These are phyloP conservation scores for Chalaropsis ovoidea DNA, from an alignment of 2,329 filamentous ascomycete genomes.

Conservation along the genomic window DNA sequence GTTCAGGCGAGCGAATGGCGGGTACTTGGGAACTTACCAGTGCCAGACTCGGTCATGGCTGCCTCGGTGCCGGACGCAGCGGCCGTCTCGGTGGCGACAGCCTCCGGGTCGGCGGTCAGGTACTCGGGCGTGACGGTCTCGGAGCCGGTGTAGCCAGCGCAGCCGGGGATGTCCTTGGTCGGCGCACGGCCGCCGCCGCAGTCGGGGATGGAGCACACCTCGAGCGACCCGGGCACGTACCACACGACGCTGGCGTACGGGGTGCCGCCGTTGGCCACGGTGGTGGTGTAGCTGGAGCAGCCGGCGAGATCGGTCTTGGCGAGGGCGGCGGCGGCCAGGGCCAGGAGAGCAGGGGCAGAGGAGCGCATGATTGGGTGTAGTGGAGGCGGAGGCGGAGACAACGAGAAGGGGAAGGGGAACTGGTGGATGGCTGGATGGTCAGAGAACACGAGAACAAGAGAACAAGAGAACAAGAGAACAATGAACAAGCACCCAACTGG, in stretches of 20 bases:
- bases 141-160: slow-evolving; percentile 45
- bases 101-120: slow-evolving; percentile 30
- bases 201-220: slow-evolving; percentile 55
- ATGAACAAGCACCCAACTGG: background rate
- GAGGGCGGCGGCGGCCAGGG: slow-evolving; percentile 29
- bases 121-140: slow-evolving; percentile 44
- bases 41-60: background rate
- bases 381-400: background rate
- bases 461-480: background rate
- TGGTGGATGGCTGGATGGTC: background rate
- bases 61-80: background rate
- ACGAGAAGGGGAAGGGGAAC: background rate
- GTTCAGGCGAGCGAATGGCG: background rate
- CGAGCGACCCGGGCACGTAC: slow-evolving; percentile 53
- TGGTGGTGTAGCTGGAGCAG: slow-evolving; percentile 36
- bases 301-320: slow-evolving; percentile 40
- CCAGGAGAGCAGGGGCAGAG: slow-evolving; percentile 30
- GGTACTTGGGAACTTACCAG: background rate
- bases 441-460: background rate
- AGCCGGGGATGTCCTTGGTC: slow-evolving; percentile 54
- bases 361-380: slow-evolving; percentile 25
- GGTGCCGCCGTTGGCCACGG: slow-evolving; percentile 30
- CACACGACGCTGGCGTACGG: slow-evolving; percentile 43
- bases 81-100: background rate
- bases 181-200: slow-evolving; percentile 58